Conservation (phyloP, 1,139 yeast species). For the Nakaseomyces nivariensis region DNA sequence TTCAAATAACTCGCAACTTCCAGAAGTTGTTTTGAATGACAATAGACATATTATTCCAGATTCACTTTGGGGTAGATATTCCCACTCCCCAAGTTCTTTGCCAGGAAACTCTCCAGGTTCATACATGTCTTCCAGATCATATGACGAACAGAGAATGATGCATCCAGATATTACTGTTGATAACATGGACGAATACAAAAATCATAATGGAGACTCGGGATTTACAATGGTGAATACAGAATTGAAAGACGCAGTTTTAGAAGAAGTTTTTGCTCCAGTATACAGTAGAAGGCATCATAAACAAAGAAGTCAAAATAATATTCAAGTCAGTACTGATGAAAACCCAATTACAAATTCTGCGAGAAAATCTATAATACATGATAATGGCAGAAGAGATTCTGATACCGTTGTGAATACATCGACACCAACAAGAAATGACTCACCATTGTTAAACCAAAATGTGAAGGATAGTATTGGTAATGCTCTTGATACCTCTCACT, state of each 20-base stretch:
- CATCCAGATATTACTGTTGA: slow-evolving; percentile 4
- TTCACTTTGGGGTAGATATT: slow-evolving; percentile 55
- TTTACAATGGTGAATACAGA: slow-evolving; percentile 57
- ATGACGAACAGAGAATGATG: slow-evolving; percentile 5
- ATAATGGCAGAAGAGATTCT: slow-evolving; percentile 20
- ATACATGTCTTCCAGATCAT: slow-evolving; percentile 13
- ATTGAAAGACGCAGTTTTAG: slow-evolving; percentile 53
- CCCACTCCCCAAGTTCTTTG: slow-evolving; percentile 44
- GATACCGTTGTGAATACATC: slow-evolving; percentile 8
- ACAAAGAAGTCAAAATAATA: slow-evolving; percentile 5
- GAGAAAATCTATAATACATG: slow-evolving; percentile 10
- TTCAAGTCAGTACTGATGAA: slow-evolving; percentile 5
- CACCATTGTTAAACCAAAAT: slow-evolving; percentile 17
- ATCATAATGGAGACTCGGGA: slow-evolving; percentile 33
- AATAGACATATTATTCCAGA: slow-evolving; percentile 84
- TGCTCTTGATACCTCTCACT: slow-evolving; percentile 21
- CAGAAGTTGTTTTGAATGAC: slow-evolving; percentile 81
- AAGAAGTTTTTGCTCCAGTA: slow-evolving; percentile 60
- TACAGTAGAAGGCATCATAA: slow-evolving; percentile 9
- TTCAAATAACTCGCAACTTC: slow-evolving; percentile 33
- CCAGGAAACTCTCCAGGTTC: slow-evolving; percentile 22
- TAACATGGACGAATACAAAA: background rate
- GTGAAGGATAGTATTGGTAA: slow-evolving; percentile 20
- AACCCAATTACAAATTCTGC: background rate
- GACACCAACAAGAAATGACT: slow-evolving; percentile 5